Percentiles rank a stretch among this genome's conserved stretches.
These are phyloP conservation scores for Penicillium ucsense DNA, from an alignment of 495 filamentous ascomycete genomes.

Conservation along the genomic window DNA sequence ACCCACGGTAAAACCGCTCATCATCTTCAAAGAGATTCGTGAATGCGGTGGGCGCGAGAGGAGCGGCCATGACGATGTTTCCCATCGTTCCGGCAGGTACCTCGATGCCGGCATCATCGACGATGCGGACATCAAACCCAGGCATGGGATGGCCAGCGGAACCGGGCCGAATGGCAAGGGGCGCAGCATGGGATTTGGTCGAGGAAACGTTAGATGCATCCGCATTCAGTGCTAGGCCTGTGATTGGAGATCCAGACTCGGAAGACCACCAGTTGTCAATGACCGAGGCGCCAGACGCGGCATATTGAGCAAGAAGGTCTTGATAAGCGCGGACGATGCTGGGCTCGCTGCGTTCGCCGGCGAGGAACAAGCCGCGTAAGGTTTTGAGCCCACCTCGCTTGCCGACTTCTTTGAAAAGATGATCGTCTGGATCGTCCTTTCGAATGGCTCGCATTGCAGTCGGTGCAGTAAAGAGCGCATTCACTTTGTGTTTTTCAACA, in stretches of 20 bases:
- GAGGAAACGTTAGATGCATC: conserved; percentile 16
- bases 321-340: conserved; percentile 75
- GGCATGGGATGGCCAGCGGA: conserved; percentile 85
- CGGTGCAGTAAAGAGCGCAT: conserved; percentile 75
- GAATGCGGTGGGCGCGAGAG: conserved; percentile 78
- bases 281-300: conserved; percentile 53
- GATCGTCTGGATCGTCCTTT: conserved; percentile 70
- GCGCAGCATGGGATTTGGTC: conserved; percentile 3
- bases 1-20: conserved; percentile 71
- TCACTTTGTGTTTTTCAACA: conserved; percentile 74
- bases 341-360: conserved; percentile 83
- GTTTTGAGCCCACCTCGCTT: conserved; percentile 54
- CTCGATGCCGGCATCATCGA: conserved; percentile 68
- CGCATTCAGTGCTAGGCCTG: conserved; percentile 56
- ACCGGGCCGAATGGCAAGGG: conserved; percentile 61
- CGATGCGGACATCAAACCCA: conserved; percentile 76
- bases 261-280: conserved; percentile 97
- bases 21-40: conserved; percentile 77
- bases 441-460: conserved; percentile 81
- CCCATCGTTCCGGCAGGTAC: conserved; percentile 66
- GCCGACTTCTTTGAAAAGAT: conserved; percentile 50
- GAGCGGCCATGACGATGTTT: conserved; percentile 78
- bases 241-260: conserved; percentile 83
- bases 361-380: conserved; percentile 69
- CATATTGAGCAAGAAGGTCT: conserved; percentile 54